Conservation (phyloP, 2,329 filamentous ascomycete genomes). For the Achaetomium macrosporum region DNA sequence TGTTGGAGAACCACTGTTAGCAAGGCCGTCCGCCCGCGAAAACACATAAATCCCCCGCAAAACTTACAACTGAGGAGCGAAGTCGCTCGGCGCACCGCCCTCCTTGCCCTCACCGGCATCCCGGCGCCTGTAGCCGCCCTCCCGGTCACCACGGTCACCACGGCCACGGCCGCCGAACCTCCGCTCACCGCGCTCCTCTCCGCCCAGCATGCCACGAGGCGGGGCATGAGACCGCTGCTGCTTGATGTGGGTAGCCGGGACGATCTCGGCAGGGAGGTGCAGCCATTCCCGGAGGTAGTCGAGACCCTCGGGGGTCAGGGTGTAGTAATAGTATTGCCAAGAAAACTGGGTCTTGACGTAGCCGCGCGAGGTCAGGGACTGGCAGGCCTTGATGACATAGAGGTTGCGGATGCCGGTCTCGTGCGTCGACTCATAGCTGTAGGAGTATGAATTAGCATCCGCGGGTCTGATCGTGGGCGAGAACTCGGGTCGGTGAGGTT, state of each 20-base stretch:
- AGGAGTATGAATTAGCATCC: constrained; percentile 21
- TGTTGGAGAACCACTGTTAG: constrained; percentile 28
- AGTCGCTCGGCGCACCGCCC: constrained; percentile 85
- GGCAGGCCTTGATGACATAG: constrained; percentile 96
- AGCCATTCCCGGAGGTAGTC: constrained; percentile 99
- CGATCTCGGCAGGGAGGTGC: constrained; percentile 98
- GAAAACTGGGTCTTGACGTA: constrained; percentile 99
- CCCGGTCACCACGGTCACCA: constrained; percentile 72
- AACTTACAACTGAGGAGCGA: constrained; percentile 82
- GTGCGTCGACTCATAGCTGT: constrained; percentile 48
- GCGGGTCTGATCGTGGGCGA: constrained; percentile 1
- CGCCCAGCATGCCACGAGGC: constrained; percentile 96
- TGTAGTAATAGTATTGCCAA: constrained; percentile 99
- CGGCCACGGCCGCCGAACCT: constrained; percentile 73
- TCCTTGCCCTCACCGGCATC: constrained; percentile 85
- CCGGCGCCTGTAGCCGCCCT: constrained; percentile 88
- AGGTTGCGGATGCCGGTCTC: constrained; percentile 99
- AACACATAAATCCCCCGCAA: neutral
- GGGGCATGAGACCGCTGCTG: constrained; percentile 98
- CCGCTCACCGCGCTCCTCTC: constrained; percentile 74
- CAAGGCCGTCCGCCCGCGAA: neutral
- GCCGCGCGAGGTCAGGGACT: constrained; percentile 96
- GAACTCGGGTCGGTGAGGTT: neutral
- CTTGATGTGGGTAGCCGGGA: constrained; percentile 99
- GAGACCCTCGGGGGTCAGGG: constrained; percentile 93